Conservation (phyloP, 352 stramenopile genomes). For the Phytopythium boreale region DNA sequence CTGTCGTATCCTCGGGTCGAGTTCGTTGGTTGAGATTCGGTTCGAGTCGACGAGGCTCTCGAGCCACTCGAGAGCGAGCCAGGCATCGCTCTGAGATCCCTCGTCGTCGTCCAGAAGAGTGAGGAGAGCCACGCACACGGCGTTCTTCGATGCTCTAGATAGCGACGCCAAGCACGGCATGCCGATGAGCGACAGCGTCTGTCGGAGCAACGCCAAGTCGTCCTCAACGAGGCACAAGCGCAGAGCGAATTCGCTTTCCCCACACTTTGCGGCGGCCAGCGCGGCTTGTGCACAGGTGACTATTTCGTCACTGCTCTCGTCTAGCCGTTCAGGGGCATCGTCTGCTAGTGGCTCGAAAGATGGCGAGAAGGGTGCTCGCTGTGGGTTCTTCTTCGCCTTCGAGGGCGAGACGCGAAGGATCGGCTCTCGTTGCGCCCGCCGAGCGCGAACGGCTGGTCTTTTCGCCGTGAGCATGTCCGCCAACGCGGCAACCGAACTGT, state of each 20-base stretch:
- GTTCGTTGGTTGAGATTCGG: slow-evolving; percentile 10
- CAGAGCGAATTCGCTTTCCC: slow-evolving; percentile 47
- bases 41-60: slow-evolving; percentile 15
- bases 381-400: not conserved
- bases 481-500: not conserved
- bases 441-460: not conserved
- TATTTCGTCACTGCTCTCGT: slow-evolving; percentile 7
- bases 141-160: slow-evolving; percentile 29
- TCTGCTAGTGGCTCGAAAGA: slow-evolving; percentile 2
- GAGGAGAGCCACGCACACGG: slow-evolving; percentile 53
- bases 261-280: slow-evolving; percentile 32
- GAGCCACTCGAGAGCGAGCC: slow-evolving; percentile 55
- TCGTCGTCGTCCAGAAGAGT: slow-evolving; percentile 31
- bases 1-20: slow-evolving; percentile 40
- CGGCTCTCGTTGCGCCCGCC: not conserved
- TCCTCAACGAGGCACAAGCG: slow-evolving; percentile 58
- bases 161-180: slow-evolving; percentile 32
- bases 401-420: not conserved
- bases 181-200: slow-evolving; percentile 26
- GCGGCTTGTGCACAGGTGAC: slow-evolving; percentile 40
- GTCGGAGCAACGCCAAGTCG: slow-evolving; percentile 34
- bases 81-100: slow-evolving; percentile 12
- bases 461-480: not conserved
- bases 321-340: not conserved
- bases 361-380: not conserved